Evolutionary conservation across 768 basidiomycete genomes (phyloP).

Genomic region (Sutorius australiensis): DNA sequence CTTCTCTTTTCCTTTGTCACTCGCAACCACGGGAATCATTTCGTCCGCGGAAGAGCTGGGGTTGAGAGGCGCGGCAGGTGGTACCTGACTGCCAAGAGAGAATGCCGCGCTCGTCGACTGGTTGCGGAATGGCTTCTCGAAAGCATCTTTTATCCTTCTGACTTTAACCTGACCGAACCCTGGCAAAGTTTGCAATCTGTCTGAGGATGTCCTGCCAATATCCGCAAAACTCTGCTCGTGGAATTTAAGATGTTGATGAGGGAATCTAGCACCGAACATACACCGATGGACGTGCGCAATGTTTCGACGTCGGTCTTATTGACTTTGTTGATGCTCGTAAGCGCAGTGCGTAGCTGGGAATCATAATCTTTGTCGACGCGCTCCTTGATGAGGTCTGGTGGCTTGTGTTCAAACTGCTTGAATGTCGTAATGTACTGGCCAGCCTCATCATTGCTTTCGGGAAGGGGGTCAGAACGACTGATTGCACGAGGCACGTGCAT

Average conservation of each 20-base stretch:
- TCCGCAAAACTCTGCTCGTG: constrained; percentile 73
- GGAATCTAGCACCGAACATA: constrained; percentile 38
- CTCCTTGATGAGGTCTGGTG: constrained; percentile 93
- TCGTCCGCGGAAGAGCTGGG: neutral
- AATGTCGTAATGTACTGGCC: constrained; percentile 87
- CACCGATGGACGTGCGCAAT: constrained; percentile 85
- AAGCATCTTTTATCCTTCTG: constrained; percentile 83
- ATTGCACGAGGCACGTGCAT: constrained; percentile 22
- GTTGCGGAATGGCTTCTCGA: constrained; percentile 83
- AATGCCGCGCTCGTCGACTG: constrained; percentile 49
- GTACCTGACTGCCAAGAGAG: constrained; percentile 27
- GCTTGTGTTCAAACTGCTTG: constrained; percentile 92
- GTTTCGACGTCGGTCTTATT: constrained; percentile 98
- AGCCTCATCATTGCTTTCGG: constrained; percentile 77
- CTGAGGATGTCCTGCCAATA: constrained; percentile 68
- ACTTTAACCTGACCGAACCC: constrained; percentile 96
- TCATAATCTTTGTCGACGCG: constrained; percentile 86
- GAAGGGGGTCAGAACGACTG: neutral
- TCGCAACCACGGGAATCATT: neutral
- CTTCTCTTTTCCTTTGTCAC: constrained; percentile 21
- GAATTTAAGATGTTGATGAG: constrained; percentile 1
- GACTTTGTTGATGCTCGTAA: constrained; percentile 89
- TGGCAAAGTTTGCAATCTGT: constrained; percentile 77
- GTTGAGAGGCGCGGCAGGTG: neutral
- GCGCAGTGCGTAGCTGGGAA: constrained; percentile 71